Conservation (phyloP, 1,284 basidiomycete species). For the Melampsora americana region DNA sequence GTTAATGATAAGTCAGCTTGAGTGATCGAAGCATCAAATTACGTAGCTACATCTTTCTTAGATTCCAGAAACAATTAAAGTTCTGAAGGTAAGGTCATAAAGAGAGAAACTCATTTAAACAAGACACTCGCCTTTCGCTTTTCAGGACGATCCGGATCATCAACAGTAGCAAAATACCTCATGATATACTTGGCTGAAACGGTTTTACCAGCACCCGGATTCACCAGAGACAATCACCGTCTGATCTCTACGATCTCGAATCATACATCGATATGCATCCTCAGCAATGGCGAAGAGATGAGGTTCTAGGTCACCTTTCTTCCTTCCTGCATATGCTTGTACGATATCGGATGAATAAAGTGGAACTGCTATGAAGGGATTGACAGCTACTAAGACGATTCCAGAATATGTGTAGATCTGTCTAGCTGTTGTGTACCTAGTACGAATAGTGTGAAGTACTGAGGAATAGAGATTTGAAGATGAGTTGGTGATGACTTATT, state of each 20-base stretch:
- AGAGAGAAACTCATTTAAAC: conserved; percentile 53
- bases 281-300: conserved; percentile 99
- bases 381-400: conserved; percentile 94
- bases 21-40: too few relatives aligned
- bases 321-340: conserved; percentile 88
- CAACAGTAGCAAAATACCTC: conserved; percentile 96
- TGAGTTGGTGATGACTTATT: conserved; percentile 9
- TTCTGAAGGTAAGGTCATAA: conserved; percentile 57
- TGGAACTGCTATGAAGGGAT: conserved; percentile 71
- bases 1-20: not conserved
- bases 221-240: conserved; percentile 99
- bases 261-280: conserved; percentile 97
- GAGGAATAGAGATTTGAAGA: conserved; percentile 26
- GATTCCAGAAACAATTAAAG: conserved; percentile 45
- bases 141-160: conserved; percentile 65
- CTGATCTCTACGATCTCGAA: conserved; percentile 88
- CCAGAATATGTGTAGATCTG: conserved; percentile 99
- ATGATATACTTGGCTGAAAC: conserved; percentile 99
- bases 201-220: conserved; percentile 98
- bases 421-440: conserved; percentile 84
- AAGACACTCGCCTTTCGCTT: conserved; percentile 62
- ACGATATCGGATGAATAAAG: conserved; percentile 88
- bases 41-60: conserved; percentile 37
- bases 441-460: conserved; percentile 95
- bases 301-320: conserved; percentile 91